A percentile compares a stretch with the other conserved stretches of the same genome.
Conservation (phyloP, 257 asterid genomes). For the Coffea canephora region DNA sequence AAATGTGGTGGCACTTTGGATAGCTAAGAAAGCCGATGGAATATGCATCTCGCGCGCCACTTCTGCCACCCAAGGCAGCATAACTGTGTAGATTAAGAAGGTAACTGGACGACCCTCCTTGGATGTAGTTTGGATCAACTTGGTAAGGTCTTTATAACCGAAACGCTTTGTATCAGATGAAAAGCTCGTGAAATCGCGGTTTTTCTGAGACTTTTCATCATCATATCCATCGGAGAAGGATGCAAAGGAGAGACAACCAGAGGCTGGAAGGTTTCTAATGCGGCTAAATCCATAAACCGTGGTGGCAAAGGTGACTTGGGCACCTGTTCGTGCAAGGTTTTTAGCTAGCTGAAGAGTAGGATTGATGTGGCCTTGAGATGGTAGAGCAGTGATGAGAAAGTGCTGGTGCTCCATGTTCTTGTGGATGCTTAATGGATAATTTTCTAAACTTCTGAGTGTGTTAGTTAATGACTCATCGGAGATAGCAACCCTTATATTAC, state of each 20-base stretch:
- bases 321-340: conserved; percentile 41
- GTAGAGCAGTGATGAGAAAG: conserved; percentile 36
- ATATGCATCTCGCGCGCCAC: conserved; percentile 43
- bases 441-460: too few species aligned
- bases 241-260: conserved; percentile 22
- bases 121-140: conserved; percentile 7
- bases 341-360: conserved; percentile 60
- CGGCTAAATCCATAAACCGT: conserved; percentile 27
- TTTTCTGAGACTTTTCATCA: neutral
- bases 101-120: conserved; percentile 34
- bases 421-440: neutral
- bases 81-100: conserved; percentile 35
- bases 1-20: conserved; percentile 46
- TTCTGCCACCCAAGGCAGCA: conserved; percentile 44
- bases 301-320: conserved; percentile 52
- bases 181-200: conserved; percentile 1
- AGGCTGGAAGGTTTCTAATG: conserved; percentile 3
- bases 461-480: too few species aligned
- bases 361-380: conserved; percentile 57
- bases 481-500: too few species aligned
- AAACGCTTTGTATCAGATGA: conserved; percentile 16
- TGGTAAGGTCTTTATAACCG: conserved; percentile 25
- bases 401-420: conserved; percentile 16
- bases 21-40: conserved; percentile 41
- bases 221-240: conserved; percentile 45